A percentile compares a stretch with the other conserved stretches of the same genome.
Conservation (phyloP, 352 stramenopile species). For the Thalassiosira mediterranea region DNA sequence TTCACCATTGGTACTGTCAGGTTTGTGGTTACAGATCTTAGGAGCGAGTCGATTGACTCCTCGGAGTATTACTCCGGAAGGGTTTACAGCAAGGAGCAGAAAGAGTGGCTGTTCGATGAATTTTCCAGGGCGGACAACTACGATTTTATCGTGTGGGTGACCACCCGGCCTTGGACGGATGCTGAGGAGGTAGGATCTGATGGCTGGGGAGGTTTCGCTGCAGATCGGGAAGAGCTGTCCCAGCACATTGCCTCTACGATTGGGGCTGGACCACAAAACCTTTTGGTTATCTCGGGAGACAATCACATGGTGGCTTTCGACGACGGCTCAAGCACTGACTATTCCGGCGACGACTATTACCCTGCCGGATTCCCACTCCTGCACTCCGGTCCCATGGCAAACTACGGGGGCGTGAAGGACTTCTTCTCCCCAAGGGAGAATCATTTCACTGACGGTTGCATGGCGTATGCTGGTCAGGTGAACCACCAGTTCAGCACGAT, state of each 20-base stretch:
- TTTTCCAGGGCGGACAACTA: constrained; percentile 51
- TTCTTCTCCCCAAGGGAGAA: constrained; percentile 28
- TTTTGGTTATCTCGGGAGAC: constrained; percentile 57
- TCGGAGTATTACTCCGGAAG: constrained; percentile 22
- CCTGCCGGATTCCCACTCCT: constrained; percentile 58
- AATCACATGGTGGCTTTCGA: constrained; percentile 71
- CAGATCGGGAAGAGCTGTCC: constrained; percentile 45
- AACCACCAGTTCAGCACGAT: constrained; percentile 67
- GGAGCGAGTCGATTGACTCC: constrained; percentile 47
- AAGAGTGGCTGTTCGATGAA: constrained; percentile 56
- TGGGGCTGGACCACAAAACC: constrained; percentile 42
- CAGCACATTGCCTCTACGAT: constrained; percentile 48
- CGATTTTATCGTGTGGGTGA: constrained; percentile 69
- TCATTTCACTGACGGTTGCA: constrained; percentile 59
- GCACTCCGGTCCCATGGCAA: constrained; percentile 54
- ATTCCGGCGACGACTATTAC: constrained; percentile 34
- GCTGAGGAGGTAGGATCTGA: constrained; percentile 43
- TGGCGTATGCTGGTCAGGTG: constrained; percentile 40
- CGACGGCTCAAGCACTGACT: constrained; percentile 61
- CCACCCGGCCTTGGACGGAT: constrained; percentile 53
- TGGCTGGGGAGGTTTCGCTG: constrained; percentile 51
- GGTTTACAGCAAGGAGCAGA: constrained; percentile 49
- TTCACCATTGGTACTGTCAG: constrained; percentile 66
- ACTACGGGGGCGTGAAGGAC: constrained; percentile 31
- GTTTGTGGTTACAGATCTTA: constrained; percentile 66